phyloP scores from a whole-genome alignment of 2,329 filamentous ascomycete genomes.

The Trichoderma afroharzianum region DNA sequence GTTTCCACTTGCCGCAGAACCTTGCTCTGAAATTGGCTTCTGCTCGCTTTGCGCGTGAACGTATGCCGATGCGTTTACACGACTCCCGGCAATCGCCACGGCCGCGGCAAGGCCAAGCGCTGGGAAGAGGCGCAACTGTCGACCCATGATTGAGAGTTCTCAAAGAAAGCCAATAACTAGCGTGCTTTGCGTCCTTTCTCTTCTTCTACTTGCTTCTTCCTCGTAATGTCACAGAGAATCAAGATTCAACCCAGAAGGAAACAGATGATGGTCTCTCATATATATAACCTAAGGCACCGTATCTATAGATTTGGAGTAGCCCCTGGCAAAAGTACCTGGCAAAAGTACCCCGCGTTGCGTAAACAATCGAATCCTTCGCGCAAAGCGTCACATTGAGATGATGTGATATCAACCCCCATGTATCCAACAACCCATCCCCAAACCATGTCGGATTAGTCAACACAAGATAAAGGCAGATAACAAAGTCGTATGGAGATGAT shows the following conservation, averaged over 20 bases:
- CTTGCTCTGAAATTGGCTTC: neutral
- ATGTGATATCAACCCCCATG: neutral
- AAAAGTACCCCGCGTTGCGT: constrained; percentile 4
- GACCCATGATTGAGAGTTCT: neutral
- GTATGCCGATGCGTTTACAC: neutral
- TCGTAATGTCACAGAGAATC: neutral
- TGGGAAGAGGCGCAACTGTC: neutral
- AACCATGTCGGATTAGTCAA: neutral
- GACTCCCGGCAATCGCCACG: neutral
- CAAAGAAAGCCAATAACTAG: neutral
- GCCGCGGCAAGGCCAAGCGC: neutral
- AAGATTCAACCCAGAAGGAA: neutral
- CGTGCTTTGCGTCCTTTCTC: too few species aligned
- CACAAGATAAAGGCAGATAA: neutral
- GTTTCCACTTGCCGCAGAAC: neutral
- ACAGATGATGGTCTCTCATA: neutral
- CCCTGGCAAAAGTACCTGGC: neutral
- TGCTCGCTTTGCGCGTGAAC: neutral
- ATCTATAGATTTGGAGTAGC: neutral
- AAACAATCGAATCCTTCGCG: neutral
- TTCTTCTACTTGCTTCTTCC: neutral
- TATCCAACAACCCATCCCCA: neutral
- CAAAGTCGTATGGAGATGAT: neutral
- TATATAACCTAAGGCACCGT: neutral
- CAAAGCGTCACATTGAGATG: neutral